These are phyloP conservation scores for Zopfochytrium polystomum DNA, from an alignment of 371 early-diverging fungal species.

Conservation along the genomic window DNA sequence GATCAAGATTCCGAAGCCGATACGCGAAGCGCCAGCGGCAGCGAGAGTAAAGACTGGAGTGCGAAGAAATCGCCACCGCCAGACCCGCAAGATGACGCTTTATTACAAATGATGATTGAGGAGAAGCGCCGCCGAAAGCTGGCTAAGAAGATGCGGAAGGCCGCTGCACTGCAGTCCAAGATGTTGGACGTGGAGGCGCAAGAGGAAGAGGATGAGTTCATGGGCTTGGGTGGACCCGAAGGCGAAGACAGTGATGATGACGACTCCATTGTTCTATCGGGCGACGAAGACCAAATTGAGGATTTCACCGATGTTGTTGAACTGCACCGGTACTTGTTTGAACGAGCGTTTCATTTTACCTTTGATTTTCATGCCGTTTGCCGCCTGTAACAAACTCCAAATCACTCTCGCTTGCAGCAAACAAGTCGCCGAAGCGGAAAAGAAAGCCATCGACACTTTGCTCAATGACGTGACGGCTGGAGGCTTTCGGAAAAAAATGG, in stretches of 20 bases:
- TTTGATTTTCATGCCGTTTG: neutral
- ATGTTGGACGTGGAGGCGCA: constrained; percentile 45
- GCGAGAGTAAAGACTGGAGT: too few species aligned
- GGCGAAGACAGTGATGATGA: constrained; percentile 34
- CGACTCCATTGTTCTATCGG: constrained; percentile 25
- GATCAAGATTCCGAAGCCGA: too few species aligned
- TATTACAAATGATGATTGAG: neutral
- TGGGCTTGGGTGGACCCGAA: constrained; percentile 43
- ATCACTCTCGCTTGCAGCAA: constrained; percentile 20
- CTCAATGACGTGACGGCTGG: constrained; percentile 47
- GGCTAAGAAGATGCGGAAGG: too few species aligned
- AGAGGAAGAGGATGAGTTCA: constrained; percentile 48
- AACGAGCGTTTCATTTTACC: too few species aligned
- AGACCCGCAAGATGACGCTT: neutral
- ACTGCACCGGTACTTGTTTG: constrained; percentile 26
- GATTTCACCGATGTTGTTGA: constrained; percentile 28
- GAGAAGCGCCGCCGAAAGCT: constrained; percentile 4
- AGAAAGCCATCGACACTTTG: constrained; percentile 31
- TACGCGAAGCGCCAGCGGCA: too few species aligned
- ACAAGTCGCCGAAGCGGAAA: constrained; percentile 34
- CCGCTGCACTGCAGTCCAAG: constrained; percentile 29
- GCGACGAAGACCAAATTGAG: constrained; percentile 33
- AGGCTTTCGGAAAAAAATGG: constrained; percentile 34
- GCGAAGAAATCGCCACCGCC: neutral
- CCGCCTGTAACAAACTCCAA: neutral